Conservation (phyloP, 2,329 filamentous ascomycete genomes). For the Aspergillus vadensis region DNA sequence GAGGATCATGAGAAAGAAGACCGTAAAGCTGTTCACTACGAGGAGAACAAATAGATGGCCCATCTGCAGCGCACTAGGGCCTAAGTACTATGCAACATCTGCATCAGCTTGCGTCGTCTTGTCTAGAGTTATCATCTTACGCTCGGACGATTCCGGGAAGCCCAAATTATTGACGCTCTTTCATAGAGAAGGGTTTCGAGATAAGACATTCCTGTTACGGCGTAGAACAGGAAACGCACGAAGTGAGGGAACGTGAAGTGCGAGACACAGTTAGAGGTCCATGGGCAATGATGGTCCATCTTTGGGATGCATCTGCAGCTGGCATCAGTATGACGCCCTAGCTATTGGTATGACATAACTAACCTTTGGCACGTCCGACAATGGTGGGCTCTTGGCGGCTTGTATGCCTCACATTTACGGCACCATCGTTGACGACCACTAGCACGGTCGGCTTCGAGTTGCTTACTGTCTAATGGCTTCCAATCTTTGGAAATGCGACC, state of each 20-base stretch:
- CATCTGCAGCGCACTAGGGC: slow-evolving; percentile 56
- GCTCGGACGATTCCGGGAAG: slow-evolving; percentile 57
- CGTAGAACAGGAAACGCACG: slow-evolving; percentile 63
- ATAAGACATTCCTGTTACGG: slow-evolving; percentile 59
- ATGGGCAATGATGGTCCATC: slow-evolving; percentile 69
- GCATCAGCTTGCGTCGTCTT: not conserved
- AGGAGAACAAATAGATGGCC: slow-evolving; percentile 58
- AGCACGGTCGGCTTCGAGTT: slow-evolving; percentile 23
- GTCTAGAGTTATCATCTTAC: slow-evolving; percentile 40
- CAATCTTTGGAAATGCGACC: slow-evolving; percentile 55
- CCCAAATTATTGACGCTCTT: slow-evolving; percentile 57
- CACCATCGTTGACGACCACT: slow-evolving; percentile 56
- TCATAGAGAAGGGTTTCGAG: slow-evolving; percentile 58
- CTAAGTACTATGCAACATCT: slow-evolving; percentile 53
- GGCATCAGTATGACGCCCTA: slow-evolving; percentile 13
- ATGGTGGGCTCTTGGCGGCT: slow-evolving; percentile 66
- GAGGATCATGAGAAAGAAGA: slow-evolving; percentile 59
- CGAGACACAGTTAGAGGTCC: slow-evolving; percentile 67
- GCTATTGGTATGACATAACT: slow-evolving; percentile 5
- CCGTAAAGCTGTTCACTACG: slow-evolving; percentile 57
- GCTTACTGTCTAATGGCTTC: slow-evolving; percentile 23
- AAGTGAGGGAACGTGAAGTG: slow-evolving; percentile 68
- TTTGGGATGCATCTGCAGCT: slow-evolving; percentile 59
- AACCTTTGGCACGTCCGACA: slow-evolving; percentile 65
- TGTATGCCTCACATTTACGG: slow-evolving; percentile 61